These are phyloP conservation scores for Calocybe gangraenosa DNA, from an alignment of 768 basidiomycete species.

Conservation along the genomic window DNA sequence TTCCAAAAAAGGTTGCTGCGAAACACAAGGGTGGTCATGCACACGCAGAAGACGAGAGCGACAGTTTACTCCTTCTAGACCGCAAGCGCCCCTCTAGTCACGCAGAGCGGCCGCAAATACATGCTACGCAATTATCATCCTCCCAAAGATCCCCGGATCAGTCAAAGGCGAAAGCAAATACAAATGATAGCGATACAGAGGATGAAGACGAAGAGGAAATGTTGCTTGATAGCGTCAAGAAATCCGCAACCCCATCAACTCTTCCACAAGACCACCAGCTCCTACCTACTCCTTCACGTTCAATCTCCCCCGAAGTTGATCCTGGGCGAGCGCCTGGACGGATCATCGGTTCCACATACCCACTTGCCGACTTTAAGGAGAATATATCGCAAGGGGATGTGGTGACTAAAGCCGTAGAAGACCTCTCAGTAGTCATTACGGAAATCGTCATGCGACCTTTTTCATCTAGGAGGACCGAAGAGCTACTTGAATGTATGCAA, in stretches of 20 bases:
- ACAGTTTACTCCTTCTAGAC: slow-evolving; percentile 55
- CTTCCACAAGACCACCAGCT: slow-evolving; percentile 18
- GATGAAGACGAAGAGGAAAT: slow-evolving; percentile 31
- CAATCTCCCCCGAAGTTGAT: slow-evolving; percentile 39
- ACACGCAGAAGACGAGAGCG: slow-evolving; percentile 61
- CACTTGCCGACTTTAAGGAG: slow-evolving; percentile 71
- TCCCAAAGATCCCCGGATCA: slow-evolving; percentile 18
- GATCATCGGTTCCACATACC: slow-evolving; percentile 71
- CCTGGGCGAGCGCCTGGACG: slow-evolving; percentile 60
- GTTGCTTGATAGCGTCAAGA: slow-evolving; percentile 20
- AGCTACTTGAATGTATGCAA: slow-evolving; percentile 72
- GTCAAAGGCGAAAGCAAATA: slow-evolving; percentile 26
- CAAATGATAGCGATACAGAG: slow-evolving; percentile 53
- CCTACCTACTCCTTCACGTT: slow-evolving; percentile 53
- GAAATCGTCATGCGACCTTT: slow-evolving; percentile 74
- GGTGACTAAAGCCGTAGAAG: slow-evolving; percentile 82
- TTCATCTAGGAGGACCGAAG: slow-evolving; percentile 56
- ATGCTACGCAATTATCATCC: slow-evolving; percentile 12
- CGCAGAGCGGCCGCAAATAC: slow-evolving; percentile 14
- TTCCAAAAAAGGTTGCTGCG: slow-evolving; percentile 58
- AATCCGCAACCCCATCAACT: slow-evolving; percentile 17
- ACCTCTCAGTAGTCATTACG: slow-evolving; percentile 64
- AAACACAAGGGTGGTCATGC: slow-evolving; percentile 60
- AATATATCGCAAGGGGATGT: slow-evolving; percentile 73
- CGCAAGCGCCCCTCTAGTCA: slow-evolving; percentile 23